Evolutionary conservation across 345 rosid species (phyloP), one percentile per base, ranked within the genome.

Genomic region (Iberis pinnata): DNA sequence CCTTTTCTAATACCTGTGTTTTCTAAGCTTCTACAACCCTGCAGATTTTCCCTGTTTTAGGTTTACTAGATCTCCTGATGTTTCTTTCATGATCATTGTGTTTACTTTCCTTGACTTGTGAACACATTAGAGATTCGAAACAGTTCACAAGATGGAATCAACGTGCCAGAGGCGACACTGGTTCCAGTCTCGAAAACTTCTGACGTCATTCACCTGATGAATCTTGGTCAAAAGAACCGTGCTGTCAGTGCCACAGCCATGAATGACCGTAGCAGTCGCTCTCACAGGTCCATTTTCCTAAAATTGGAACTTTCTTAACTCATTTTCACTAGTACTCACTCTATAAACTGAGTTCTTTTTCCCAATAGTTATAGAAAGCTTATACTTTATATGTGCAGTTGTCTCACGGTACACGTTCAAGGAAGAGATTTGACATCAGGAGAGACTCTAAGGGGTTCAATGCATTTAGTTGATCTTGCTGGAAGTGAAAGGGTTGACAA

Each of bases 401-500:
- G 98, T 67, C 71, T 92, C 68, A 92, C 92, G 2, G 95, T 92
- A 65, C 98, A 92, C 48, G 88, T 88, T 61, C 93, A 78, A 73
- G 95, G 98, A 56, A 83, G 49, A 74, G 87, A 82, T 58, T 60
- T 87, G 60, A 77, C 93, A 39, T 78, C 96, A 37, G 96, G 96
- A 45, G 57, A 61, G 18, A 56, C 67, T 61, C 72, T 78, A 33
- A 89, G 84, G 12, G 93, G 95, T 31, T 82, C 88, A 31, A 82
- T 90, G 96, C 96, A 90, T 73, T 71, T 90, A 68, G 96, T 90
- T 69, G 98, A 90, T 48, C 79, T 90, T 38, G 98, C 98, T 0
- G 98, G 98, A 53, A 88, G 98, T 24, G 96, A 90, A 69, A 75
- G 96, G 63, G 84, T 90, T 2, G 95, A 88, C 73, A 90, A 90